Base-by-base conservation (phyloP, 2,329 filamentous ascomycete genomes). In the Diaporthe eres region DNA sequence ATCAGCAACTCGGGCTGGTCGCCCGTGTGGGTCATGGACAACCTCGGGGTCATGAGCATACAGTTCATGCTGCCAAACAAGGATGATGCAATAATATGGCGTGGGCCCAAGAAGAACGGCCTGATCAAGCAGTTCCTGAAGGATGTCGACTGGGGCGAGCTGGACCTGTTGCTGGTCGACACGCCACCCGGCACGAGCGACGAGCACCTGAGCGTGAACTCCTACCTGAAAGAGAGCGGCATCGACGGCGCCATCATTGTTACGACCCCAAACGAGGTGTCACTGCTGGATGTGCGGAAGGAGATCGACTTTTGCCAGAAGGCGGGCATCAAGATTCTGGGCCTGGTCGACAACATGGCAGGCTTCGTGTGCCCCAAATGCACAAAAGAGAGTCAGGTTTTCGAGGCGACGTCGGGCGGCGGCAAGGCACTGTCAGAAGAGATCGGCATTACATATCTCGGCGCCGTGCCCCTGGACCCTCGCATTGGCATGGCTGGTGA, bases 261-360 rank as follows among this genome's bases (percentile, higher is more conserved):
- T 42, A 97, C 96, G 0, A 99, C 97, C 8, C 97, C 97, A 2
- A 97, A 99, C 83, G 97, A 99, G 85, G 95, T 98, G 25, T 91
- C 94, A 2, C 87, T 99, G 72, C 88, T 99, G 60, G 97, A 99
- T 82, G 97, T 99, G 17, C 89, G 97, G 79, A 98, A 98, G 85
- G 97, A 99, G 85, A 96, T 99, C 75, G 96, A 99, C 82, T 99
- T 99, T 82, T 99, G 97, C 85, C 90, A 92, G 75, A 99, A 99
- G 85, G 97, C 97, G 0, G 95, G 94, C 5, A 98, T 99, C 79
- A 90, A 89, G 65, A 91, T 99, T 9, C 84, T 99, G 4, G 97
- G 97, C 0, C 88, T 99, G 55, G 97, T 98, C 22, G 97, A 99
- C 87, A 99, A 99, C 82, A 99, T 99, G 97, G 95, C 93, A 75